A percentile compares a stretch with the other conserved stretches of the same genome.
Evolutionary conservation across 2,329 filamentous ascomycete species (phyloP).

Genomic region (Calonectria fujianensis): DNA sequence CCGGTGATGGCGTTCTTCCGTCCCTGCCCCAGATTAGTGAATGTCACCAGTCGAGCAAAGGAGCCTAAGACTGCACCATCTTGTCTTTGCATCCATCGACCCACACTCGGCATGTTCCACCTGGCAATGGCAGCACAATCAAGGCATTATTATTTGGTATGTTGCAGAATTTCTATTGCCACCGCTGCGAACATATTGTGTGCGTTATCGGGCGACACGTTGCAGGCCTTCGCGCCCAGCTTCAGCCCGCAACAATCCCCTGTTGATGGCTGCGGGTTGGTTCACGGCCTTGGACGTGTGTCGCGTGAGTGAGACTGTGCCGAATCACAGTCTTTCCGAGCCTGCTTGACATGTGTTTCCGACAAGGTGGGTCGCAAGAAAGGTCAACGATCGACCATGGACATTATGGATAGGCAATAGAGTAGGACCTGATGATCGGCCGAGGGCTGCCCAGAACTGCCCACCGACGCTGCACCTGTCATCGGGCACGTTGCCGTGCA

Average conservation of each 20-base stretch:
- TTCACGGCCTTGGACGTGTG: slow-evolving; percentile 17
- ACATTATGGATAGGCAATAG: background rate
- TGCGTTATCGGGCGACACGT: slow-evolving; percentile 29
- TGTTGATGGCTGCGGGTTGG: background rate
- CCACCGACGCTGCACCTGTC: background rate
- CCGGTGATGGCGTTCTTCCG: slow-evolving; percentile 24
- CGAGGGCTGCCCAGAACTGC: background rate
- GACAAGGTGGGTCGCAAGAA: slow-evolving; percentile 30
- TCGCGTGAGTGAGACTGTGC: slow-evolving; percentile 28
- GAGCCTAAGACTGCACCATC: slow-evolving; percentile 25
- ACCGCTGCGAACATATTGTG: slow-evolving; percentile 1
- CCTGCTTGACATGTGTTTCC: slow-evolving; percentile 39
- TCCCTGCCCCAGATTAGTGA: slow-evolving; percentile 34
- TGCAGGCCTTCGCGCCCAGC: slow-evolving; percentile 12
- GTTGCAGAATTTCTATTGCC: slow-evolving; percentile 10
- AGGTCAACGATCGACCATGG: slow-evolving; percentile 11
- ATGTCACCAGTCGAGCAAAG: slow-evolving; percentile 12
- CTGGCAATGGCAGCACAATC: slow-evolving; percentile 23
- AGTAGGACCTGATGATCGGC: background rate
- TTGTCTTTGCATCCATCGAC: slow-evolving; percentile 31
- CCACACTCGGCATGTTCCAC: slow-evolving; percentile 35
- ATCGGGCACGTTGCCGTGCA: background rate
- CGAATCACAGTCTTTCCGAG: slow-evolving; percentile 25
- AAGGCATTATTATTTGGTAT: slow-evolving; percentile 19
- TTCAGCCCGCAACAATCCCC: background rate